Evolutionary conservation across 306 rosid genomes (phyloP), one percentile per base, ranked within the genome.

Genomic region (Glycine soja): DNA sequence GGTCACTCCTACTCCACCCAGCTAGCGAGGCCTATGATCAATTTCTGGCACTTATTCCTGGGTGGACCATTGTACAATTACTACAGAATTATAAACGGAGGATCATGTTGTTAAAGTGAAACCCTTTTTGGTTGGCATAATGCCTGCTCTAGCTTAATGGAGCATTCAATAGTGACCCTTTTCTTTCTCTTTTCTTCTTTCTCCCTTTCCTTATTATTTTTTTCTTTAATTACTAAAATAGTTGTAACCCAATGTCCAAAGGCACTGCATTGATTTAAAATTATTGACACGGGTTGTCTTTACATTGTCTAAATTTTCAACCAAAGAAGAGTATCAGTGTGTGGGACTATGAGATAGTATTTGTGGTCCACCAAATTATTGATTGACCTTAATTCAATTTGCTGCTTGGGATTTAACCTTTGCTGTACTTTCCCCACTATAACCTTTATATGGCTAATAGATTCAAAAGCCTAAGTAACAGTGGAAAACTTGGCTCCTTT

Each of bases 311-410:
- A 86, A 50, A 19, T 0, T 77, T 69, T 52, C 84, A 56, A 80
- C 82, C 78, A 77, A 32, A 81, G 51, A 78, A 43, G 30, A 24
- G 30, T 32, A 64, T 56, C 51, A 51, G 42, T 4, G 43, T 38
- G 42, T 32, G 82, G 56, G 82, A 54, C 70, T 1, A 76, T 53
- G 18, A 61, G 78, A 81, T 56, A 24, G 30, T 24, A 15, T 78
- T 84, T 84, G 83, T 84, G 90, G 91, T 85, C 93, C 89, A 80
- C 83, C 80, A 53, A 30, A 68, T 68, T 68, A 67, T 76, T 80
- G 71, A 72, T 86, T 80, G 85, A 83, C 85, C 81, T 82, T 72
- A 82, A 86, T 90, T 88, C 84, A 72, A 52, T 74, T 72, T 82
- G 91, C 84, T 74, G 50, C 80, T 18, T 13, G 8, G 47, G 81